These are phyloP conservation scores for Pulveroboletus sp. DNA, from an alignment of 768 basidiomycete genomes.

Conservation along the genomic window DNA sequence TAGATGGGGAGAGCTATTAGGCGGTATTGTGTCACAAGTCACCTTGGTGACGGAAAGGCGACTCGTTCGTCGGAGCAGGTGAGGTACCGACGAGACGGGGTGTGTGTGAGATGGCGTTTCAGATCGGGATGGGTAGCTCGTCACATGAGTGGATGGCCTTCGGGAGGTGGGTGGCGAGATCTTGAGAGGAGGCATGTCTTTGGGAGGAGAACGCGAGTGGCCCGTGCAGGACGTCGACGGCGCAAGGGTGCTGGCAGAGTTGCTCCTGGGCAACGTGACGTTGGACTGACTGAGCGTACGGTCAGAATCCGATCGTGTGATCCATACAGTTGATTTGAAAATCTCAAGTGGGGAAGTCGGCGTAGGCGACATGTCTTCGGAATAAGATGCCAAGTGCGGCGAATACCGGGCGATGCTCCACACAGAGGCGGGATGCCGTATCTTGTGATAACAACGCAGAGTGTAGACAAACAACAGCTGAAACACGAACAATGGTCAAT, in stretches of 20 bases:
- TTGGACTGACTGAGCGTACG: constrained; percentile 20
- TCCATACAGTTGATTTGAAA: constrained; percentile 13
- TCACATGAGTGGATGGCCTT: constrained; percentile 7
- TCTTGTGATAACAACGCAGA: constrained; percentile 12
- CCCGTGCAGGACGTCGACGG: constrained; percentile 26
- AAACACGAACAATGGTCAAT: constrained; percentile 8
- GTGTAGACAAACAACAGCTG: constrained; percentile 25
- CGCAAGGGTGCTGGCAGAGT: constrained; percentile 27
- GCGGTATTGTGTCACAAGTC: constrained; percentile 1
- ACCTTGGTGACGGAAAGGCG: constrained; percentile 11
- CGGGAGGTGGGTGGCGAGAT: constrained; percentile 20
- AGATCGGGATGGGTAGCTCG: constrained; percentile 2
- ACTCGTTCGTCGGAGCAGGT: constrained; percentile 24
- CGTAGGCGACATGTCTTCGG: constrained; percentile 16
- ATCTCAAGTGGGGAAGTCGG: constrained; percentile 8
- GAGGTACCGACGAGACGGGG: constrained; percentile 7
- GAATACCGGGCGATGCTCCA: constrained; percentile 10
- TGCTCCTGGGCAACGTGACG: constrained; percentile 22
- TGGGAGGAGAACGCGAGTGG: constrained; percentile 18
- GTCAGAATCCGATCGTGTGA: constrained; percentile 18
- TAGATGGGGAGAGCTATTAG: constrained; percentile 1
- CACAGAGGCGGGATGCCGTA: constrained; percentile 17
- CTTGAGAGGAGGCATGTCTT: constrained; percentile 7
- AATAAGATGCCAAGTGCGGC: constrained; percentile 20
- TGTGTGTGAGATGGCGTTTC: constrained; percentile 15